Conservation (phyloP, 176 grass and related monocot genomes). For the Alopecurus myosuroides region DNA sequence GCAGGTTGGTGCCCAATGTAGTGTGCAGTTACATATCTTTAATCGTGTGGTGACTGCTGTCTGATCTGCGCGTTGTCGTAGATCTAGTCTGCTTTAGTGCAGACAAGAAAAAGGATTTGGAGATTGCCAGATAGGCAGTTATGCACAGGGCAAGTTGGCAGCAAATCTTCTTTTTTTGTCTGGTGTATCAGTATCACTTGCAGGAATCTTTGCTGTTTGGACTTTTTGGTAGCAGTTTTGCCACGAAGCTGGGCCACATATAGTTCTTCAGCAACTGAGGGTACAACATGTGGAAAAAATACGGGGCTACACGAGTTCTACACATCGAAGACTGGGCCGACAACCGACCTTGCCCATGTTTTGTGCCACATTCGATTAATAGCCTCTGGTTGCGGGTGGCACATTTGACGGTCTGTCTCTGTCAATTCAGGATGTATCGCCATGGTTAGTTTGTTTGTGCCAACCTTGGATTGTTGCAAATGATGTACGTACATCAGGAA, state of each 20-base stretch:
- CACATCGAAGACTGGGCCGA: not conserved
- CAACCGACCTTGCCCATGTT: not conserved
- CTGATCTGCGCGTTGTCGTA: not conserved
- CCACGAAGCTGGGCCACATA: not conserved
- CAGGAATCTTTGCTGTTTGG: conserved; percentile 1
- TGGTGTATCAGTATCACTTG: not conserved
- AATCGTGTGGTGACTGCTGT: not conserved
- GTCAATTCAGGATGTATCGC: not conserved
- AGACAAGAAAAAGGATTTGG: not conserved
- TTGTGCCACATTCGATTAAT: not conserved
- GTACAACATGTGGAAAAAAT: not conserved
- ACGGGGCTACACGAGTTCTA: no score
- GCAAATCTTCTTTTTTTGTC: conserved; percentile 1
- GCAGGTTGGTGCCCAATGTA: not conserved
- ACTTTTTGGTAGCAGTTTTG: not conserved
- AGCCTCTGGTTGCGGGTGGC: not conserved
- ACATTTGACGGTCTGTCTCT: not conserved
- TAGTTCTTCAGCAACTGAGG: not conserved
- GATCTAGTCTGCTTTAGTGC: not conserved
- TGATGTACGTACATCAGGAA: not conserved
- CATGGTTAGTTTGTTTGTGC: not conserved
- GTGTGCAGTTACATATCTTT: not conserved
- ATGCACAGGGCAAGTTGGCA: not conserved
- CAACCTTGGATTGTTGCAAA: not conserved
- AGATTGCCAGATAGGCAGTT: conserved; percentile 3